These are phyloP conservation scores for Phialophora verrucosa DNA, from an alignment of 2,329 filamentous ascomycete species.

Conservation along the genomic window DNA sequence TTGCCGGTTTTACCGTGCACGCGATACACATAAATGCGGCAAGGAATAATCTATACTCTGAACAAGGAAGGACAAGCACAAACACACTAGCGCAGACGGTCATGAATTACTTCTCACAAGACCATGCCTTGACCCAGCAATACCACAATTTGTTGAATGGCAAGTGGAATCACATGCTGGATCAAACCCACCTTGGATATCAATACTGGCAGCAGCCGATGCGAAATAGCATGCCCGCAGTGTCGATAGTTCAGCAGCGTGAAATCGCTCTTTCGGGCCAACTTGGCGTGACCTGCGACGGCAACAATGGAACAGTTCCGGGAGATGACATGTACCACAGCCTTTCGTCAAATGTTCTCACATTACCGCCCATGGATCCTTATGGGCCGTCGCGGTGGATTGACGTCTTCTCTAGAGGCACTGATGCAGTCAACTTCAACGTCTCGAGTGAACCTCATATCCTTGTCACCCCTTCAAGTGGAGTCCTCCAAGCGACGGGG, in stretches of 20 bases:
- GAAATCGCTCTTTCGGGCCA: conserved; percentile 66
- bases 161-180: conserved; percentile 68
- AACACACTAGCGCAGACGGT: conserved; percentile 62
- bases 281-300: conserved; percentile 68
- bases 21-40: conserved; percentile 59
- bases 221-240: conserved; percentile 68
- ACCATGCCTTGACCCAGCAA: conserved; percentile 60
- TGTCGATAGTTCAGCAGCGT: conserved; percentile 64
- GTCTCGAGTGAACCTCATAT: conserved; percentile 60
- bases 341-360: conserved; percentile 57
- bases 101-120: conserved; percentile 61
- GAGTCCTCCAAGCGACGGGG: conserved; percentile 55
- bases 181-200: conserved; percentile 60
- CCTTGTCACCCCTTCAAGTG: conserved; percentile 56
- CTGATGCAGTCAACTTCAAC: conserved; percentile 59
- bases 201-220: conserved; percentile 73
- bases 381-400: conserved; percentile 66
- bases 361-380: conserved; percentile 62
- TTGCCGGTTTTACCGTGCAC: conserved; percentile 63
- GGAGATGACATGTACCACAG: conserved; percentile 68
- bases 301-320: conserved; percentile 69
- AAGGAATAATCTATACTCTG: conserved; percentile 61
- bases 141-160: conserved; percentile 66
- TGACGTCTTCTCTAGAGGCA: conserved; percentile 67
- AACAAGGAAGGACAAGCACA: conserved; percentile 62